These are phyloP conservation scores for Leptomonas pyrrhocoris DNA, from an alignment of 208 protist species.

Conservation along the genomic window DNA sequence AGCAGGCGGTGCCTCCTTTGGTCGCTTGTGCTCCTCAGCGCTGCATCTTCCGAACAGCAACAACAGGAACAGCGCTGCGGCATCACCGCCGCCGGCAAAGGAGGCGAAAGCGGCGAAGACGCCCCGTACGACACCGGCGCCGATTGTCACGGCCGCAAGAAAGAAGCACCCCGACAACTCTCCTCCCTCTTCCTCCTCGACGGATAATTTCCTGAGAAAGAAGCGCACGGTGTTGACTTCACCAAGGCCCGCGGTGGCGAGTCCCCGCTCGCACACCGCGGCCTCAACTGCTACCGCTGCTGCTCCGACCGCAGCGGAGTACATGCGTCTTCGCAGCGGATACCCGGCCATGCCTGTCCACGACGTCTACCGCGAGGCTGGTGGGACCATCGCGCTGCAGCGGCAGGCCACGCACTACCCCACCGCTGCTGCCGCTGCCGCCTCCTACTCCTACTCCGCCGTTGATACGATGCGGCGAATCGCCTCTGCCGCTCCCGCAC, in stretches of 20 bases:
- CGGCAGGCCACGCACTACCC: conserved; percentile 17
- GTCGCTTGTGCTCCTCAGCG: conserved; percentile 28
- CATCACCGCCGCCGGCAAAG: background rate
- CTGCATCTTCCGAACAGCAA: conserved; percentile 3
- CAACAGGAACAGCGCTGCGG: background rate
- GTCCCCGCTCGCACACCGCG: background rate
- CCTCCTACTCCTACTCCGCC: too few relatives aligned
- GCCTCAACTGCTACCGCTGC: background rate
- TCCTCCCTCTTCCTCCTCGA: background rate
- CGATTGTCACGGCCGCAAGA: background rate
- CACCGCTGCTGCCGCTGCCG: too few relatives aligned
- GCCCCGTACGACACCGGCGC: background rate
- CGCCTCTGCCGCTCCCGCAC: conserved; percentile 1
- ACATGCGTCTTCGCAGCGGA: conserved; percentile 16
- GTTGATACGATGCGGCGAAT: conserved; percentile 7
- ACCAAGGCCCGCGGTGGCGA: conserved; percentile 5
- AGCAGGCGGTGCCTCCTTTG: conserved; percentile 11
- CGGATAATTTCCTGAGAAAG: background rate
- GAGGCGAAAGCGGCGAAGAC: background rate
- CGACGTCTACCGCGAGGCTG: conserved; percentile 14
- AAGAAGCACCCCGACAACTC: background rate
- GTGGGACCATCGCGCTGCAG: conserved; percentile 20
- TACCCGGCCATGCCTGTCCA: conserved; percentile 4
- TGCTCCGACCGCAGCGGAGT: conserved; percentile 2
- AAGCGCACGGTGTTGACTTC: conserved; percentile 12